Percentiles rank a stretch among this genome's conserved stretches.
Evolutionary conservation across 805 yeast species (phyloP).

Genomic region (Debaryomyces hansenii): DNA sequence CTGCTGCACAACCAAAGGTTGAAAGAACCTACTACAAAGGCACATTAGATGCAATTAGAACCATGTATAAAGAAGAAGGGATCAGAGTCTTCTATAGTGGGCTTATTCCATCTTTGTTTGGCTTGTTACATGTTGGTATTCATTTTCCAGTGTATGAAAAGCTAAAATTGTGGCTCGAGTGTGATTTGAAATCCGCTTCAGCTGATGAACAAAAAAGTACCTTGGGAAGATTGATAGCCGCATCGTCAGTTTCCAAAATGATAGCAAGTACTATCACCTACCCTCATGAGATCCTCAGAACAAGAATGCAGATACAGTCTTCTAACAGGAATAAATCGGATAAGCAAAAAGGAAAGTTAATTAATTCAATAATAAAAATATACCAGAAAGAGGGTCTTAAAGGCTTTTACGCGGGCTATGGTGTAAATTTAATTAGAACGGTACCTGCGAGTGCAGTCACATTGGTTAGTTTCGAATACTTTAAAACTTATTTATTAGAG

Average conservation of each 20-base stretch:
- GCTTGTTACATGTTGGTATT: slow-evolving; percentile 89
- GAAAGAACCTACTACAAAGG: slow-evolving; percentile 57
- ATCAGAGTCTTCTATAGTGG: slow-evolving; percentile 82
- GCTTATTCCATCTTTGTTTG: slow-evolving; percentile 84
- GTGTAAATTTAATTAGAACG: slow-evolving; percentile 82
- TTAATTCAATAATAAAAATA: slow-evolving; percentile 39
- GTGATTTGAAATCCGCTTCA: slow-evolving; percentile 10
- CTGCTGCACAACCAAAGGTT: slow-evolving; percentile 1
- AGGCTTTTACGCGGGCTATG: slow-evolving; percentile 89
- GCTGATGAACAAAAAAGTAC: slow-evolving; percentile 6
- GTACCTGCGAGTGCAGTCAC: slow-evolving; percentile 97
- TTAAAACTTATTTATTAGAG: slow-evolving; percentile 53
- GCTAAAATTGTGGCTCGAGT: slow-evolving; percentile 55
- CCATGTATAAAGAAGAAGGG: slow-evolving; percentile 82
- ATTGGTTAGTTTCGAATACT: slow-evolving; percentile 84
- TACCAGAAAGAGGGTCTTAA: slow-evolving; percentile 67
- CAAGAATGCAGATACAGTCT: slow-evolving; percentile 77
- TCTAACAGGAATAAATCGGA: slow-evolving; percentile 20
- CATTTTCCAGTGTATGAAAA: slow-evolving; percentile 94
- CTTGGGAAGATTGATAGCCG: slow-evolving; percentile 41
- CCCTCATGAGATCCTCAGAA: slow-evolving; percentile 93
- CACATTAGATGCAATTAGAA: slow-evolving; percentile 78
- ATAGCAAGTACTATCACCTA: slow-evolving; percentile 85
- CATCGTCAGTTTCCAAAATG: slow-evolving; percentile 84
- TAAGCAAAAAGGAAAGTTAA: slow-evolving; percentile 15